These are phyloP conservation scores for Wilcoxina mikolae DNA, from an alignment of 495 filamentous ascomycete genomes.

Conservation along the genomic window DNA sequence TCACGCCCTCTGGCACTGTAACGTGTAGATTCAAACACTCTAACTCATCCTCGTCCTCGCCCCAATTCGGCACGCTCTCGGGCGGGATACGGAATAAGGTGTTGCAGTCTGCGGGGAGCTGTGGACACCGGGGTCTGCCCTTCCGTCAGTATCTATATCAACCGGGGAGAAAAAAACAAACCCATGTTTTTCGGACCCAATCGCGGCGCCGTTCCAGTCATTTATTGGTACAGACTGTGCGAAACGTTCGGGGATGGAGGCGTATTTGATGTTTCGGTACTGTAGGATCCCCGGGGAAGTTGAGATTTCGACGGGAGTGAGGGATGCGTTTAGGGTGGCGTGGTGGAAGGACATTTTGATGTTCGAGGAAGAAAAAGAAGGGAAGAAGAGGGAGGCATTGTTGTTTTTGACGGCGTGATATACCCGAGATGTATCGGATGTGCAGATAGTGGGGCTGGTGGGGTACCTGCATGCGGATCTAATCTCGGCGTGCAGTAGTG, in stretches of 20 bases:
- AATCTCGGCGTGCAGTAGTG: too few species aligned
- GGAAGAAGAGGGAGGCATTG: neutral
- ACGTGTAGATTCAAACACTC: conserved; percentile 4
- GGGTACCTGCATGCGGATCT: too few species aligned
- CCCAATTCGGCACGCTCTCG: neutral
- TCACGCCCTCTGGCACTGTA: conserved; percentile 1
- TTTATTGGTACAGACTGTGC: neutral
- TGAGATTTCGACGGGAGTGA: neutral
- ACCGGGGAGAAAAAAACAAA: neutral
- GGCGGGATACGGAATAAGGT: conserved; percentile 1
- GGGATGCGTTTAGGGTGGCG: neutral
- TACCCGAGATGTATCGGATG: too few species aligned
- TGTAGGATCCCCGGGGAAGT: neutral
- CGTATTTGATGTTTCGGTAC: conserved; percentile 3
- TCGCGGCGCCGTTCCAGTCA: conserved; percentile 4
- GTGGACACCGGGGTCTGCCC: neutral
- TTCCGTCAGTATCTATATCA: neutral
- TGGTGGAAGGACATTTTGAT: neutral
- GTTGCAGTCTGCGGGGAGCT: neutral
- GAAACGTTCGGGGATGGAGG: neutral
- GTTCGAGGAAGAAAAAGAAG: neutral
- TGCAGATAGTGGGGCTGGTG: neutral
- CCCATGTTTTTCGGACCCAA: neutral
- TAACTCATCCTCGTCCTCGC: neutral
- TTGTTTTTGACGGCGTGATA: neutral